These are phyloP conservation scores for Rhynchospora tenuis DNA, from an alignment of 176 grass and related monocot species.

Conservation along the genomic window DNA sequence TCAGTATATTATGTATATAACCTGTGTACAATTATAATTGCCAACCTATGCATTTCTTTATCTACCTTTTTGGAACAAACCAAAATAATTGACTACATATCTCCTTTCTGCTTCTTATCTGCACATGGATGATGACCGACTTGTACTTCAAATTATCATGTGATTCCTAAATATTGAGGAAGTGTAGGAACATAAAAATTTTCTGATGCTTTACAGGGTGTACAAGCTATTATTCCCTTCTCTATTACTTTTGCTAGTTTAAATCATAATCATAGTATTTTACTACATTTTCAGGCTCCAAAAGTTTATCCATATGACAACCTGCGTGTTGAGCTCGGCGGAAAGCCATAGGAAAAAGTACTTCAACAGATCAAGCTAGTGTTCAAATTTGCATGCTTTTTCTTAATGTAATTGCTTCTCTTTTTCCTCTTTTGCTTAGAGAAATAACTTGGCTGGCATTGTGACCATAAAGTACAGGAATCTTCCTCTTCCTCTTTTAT, in stretches of 20 bases:
- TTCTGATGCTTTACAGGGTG: neutral
- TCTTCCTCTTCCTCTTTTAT: neutral
- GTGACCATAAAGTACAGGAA: neutral
- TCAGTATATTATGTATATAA: neutral
- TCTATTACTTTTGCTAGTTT: neutral
- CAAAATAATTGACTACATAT: neutral
- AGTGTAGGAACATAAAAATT: neutral
- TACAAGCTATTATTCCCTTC: neutral
- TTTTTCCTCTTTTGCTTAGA: neutral
- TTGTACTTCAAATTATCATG: neutral
- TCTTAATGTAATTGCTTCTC: neutral
- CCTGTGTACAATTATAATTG: neutral
- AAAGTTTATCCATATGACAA: constrained; percentile 95
- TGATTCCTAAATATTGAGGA: neutral
- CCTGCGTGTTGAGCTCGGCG: constrained; percentile 75
- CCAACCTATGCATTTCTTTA: too few species aligned
- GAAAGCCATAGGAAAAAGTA: constrained; percentile 33
- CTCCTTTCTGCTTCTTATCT: neutral
- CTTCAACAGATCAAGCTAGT: neutral
- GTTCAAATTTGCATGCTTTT: constrained; percentile 9
- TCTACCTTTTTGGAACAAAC: neutral
- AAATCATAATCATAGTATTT: neutral
- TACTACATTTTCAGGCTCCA: constrained; percentile 53
- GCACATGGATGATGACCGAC: neutral
- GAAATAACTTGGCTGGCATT: constrained; percentile 15